These are phyloP conservation scores for Pyrenochaeta sp. DNA, from an alignment of 2,329 filamentous ascomycete genomes.

Conservation along the genomic window DNA sequence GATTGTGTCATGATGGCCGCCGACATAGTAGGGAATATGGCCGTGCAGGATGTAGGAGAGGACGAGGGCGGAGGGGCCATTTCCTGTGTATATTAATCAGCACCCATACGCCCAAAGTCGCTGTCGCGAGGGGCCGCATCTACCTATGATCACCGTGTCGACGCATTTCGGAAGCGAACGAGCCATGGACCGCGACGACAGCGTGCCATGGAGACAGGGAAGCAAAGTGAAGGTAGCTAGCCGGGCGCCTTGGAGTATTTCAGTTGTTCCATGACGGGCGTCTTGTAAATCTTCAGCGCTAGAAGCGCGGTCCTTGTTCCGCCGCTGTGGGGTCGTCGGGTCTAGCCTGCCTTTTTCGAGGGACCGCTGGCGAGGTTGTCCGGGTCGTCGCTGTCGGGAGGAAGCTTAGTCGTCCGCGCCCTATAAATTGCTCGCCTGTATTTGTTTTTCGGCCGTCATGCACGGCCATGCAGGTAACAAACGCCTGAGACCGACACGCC, in stretches of 20 bases:
- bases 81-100: conserved; percentile 56
- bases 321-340: conserved; percentile 24
- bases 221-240: conserved; percentile 13
- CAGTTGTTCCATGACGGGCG: conserved; percentile 43
- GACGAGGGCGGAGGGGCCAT: conserved; percentile 68
- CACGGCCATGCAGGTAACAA: conserved; percentile 11
- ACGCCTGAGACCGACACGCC: conserved; percentile 22
- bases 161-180: conserved; percentile 44
- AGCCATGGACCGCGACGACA: conserved; percentile 47
- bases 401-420: conserved; percentile 5
- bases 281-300: conserved; percentile 36
- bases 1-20: conserved; percentile 64
- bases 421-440: conserved; percentile 1
- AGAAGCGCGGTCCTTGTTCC: conserved; percentile 30
- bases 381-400: conserved; percentile 13
- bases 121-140: background rate
- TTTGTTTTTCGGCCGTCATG: background rate
- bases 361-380: conserved; percentile 13
- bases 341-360: conserved; percentile 32
- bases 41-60: conserved; percentile 70
- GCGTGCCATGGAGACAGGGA: conserved; percentile 40
- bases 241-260: conserved; percentile 20
- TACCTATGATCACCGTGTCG: conserved; percentile 52
- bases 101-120: conserved; percentile 1
- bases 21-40: conserved; percentile 64